Evolutionary conservation across 495 filamentous ascomycete species (phyloP), one percentile per base, ranked within the genome.

Genomic region (Bacidia rubella): DNA sequence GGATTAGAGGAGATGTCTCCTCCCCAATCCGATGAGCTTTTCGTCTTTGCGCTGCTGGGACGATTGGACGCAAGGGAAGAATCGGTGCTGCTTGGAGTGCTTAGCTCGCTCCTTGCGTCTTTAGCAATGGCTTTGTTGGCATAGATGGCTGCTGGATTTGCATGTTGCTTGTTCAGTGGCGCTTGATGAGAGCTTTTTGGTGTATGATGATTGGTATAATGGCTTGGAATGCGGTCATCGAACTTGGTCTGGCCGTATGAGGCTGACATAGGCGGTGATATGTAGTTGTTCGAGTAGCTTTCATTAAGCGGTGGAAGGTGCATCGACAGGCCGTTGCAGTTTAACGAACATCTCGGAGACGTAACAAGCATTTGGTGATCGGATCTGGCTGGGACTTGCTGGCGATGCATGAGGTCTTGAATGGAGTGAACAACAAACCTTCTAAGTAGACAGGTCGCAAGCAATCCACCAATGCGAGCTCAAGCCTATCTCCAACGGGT

Each of bases 241-340:
- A 62, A 62, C 25, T 56, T 59, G 3, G 59, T 56, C 52, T 54
- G 55, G 15, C 54, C 52, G 38, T 52, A 57, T 21, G 60, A 62
- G 17, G 57, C 60, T 56, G 60, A 62, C 60, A 62, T 62, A 20
- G 60, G 60, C 32, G 60, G 60, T 40, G 60, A 57, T 23, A 60
- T 51, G 39, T 62, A 62, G 26, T 50, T 45, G 46, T 49, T 57
- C 44, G 23, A 53, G 24, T 27, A 53, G 35, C 39, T 52, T 32
- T 60, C 52, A 40, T 49, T 47, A 11, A 60, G 57, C 20, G 60
- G 60, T 25, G 60, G 60, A 12, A 62, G 55, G 38, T 62, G 60
- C 22, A 60, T 62, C 24, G 57, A 60, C 24, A 62, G 40, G 35
- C 51, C 52, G 40, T 60, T 58, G 52, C 60, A 62, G 22, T 62